A percentile compares a stretch with the other conserved stretches of the same genome.
phyloP scores from a whole-genome alignment of 2,329 filamentous ascomycete genomes.

The Talaromyces sp. region DNA sequence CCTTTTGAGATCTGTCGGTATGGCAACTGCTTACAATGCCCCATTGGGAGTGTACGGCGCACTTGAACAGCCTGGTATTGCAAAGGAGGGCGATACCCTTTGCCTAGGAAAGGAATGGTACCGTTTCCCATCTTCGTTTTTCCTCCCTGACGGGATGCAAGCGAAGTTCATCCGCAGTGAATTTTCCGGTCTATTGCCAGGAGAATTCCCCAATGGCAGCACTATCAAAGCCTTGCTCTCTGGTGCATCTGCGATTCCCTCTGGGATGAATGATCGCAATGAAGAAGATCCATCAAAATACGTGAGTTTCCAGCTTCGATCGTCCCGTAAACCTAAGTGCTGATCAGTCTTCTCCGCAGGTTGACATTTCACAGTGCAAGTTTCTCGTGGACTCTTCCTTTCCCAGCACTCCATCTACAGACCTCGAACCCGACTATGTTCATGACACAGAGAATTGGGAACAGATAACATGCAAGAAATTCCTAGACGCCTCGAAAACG shows the following conservation, averaged over 20 bases:
- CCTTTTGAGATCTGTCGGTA: slow-evolving; percentile 65
- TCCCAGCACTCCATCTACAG: slow-evolving; percentile 52
- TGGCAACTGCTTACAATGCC: slow-evolving; percentile 76
- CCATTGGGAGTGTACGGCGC: slow-evolving; percentile 60
- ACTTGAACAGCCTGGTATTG: slow-evolving; percentile 45
- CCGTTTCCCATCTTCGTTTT: slow-evolving; percentile 89
- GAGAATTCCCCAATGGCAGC: slow-evolving; percentile 74
- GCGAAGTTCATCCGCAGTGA: slow-evolving; percentile 89
- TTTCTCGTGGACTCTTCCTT: slow-evolving; percentile 88
- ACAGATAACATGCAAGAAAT: slow-evolving; percentile 64
- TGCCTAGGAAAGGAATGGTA: slow-evolving; percentile 99
- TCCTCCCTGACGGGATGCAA: slow-evolving; percentile 73
- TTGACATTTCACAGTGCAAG: slow-evolving; percentile 65
- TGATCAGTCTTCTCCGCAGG: slow-evolving; percentile 32
- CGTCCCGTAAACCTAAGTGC: not conserved
- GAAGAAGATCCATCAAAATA: slow-evolving; percentile 84
- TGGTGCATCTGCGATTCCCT: slow-evolving; percentile 76
- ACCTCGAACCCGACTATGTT: slow-evolving; percentile 74
- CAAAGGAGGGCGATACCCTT: slow-evolving; percentile 60
- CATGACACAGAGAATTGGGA: slow-evolving; percentile 73
- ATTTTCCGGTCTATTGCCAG: slow-evolving; percentile 81
- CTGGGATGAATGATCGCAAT: slow-evolving; percentile 89
- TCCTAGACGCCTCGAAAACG: slow-evolving; percentile 74
- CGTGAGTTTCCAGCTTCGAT: slow-evolving; percentile 39
- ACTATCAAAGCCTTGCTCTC: slow-evolving; percentile 66